Base-by-base conservation (phyloP, 2,329 filamentous ascomycete genomes). In the Parastagonospora nodorum region DNA sequence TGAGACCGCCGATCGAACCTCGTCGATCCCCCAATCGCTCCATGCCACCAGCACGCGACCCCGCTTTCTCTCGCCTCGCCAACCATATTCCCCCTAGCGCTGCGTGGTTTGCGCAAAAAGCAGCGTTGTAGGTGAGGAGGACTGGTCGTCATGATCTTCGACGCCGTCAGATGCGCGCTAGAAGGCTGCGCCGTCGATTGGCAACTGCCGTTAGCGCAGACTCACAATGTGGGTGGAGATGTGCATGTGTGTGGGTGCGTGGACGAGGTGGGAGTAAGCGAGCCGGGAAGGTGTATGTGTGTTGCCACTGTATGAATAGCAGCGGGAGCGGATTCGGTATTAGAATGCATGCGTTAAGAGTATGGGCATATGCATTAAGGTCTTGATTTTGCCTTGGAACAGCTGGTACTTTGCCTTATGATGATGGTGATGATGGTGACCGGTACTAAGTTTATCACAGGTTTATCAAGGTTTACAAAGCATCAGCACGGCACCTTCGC, bases 221-320 rank as follows among this genome's bases (percentile, higher is more conserved):
- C 15, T 36, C 9, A 8, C 27, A 10, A 8, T 11, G 30, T n/a
- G 10, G 3, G 42, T 44, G 15, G 9, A n/a, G 28, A 10, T 45
- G 33, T 38, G 19, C 7, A 11, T 7, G 24, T 38, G 14, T 10
- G 15, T 29, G n/a, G 33, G 24, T 38, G 14, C 6, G 15, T 29
- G n/a, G 33, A 14, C 30, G 31, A 31, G 38, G 31, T 45, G 43
- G 43, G 43, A 45, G 43, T 45, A 45, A 45, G 43, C 43, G 43
- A 45, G 24, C 11, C 24, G 5, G 37, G 27, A 39, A 33, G n/a
- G 6, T 16, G 10, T 42, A 14, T 28, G 41, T 32, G 41, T 4
- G 33, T 39, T 38, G 43, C 43, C 43, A 45, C 43, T 45, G 19
- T 39, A 45, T 39, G 43, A 45, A 45, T 45, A 45, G 43, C 8